A percentile compares a stretch with the other conserved stretches of the same genome.
Conservation (phyloP, 345 rosid species). For the Salix dunnii region DNA sequence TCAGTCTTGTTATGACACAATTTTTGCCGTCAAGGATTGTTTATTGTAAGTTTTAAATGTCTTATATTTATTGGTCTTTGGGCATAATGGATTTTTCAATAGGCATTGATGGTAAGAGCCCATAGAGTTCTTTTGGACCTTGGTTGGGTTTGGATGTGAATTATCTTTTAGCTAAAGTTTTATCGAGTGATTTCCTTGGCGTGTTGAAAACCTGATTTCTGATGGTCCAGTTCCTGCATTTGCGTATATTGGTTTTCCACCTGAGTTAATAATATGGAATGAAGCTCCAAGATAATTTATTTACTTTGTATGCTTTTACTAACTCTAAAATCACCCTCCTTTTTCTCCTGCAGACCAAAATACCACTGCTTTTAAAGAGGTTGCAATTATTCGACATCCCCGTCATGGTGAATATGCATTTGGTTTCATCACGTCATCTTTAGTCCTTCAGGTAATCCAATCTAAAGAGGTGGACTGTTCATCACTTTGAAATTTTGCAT, state of each 20-base stretch:
- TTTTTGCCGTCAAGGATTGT: no score
- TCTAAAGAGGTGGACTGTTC: not conserved
- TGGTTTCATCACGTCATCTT: conserved; percentile 78
- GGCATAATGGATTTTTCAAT: not conserved
- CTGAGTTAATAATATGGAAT: not conserved
- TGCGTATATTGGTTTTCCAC: not conserved
- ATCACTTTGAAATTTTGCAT: not conserved
- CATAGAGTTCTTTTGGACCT: not conserved
- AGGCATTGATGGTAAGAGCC: not conserved
- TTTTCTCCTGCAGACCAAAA: conserved; percentile 55
- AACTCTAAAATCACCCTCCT: not conserved
- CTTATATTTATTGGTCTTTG: not conserved
- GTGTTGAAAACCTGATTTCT: not conserved
- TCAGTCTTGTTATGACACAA: no score
- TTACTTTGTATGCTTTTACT: not conserved
- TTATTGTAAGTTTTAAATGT: no score
- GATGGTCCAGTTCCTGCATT: not conserved
- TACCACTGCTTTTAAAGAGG: conserved; percentile 76
- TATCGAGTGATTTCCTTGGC: not conserved
- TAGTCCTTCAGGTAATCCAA: conserved; percentile 63
- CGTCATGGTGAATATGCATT: conserved; percentile 86
- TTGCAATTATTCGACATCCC: conserved; percentile 84
- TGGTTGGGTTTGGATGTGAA: not conserved
- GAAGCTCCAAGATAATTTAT: not conserved
- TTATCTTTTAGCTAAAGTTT: not conserved